phyloP scores from a whole-genome alignment of 768 basidiomycete genomes.

The Xanthoconium stramineum region DNA sequence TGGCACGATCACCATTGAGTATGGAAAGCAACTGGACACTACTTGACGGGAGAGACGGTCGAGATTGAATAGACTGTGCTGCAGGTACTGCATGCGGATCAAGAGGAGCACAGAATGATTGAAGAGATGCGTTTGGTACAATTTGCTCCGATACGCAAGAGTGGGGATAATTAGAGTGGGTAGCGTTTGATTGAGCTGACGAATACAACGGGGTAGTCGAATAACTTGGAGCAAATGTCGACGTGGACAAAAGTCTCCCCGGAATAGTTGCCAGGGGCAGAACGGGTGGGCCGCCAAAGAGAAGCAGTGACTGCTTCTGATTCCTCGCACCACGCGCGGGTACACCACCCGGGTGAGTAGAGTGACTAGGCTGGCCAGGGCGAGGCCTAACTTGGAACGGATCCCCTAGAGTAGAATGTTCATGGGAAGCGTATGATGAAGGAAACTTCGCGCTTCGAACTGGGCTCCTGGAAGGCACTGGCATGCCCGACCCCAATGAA shows the following conservation, averaged over 20 bases:
- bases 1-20: conserved; percentile 29
- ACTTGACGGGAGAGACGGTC: conserved; percentile 20
- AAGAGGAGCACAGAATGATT: conserved; percentile 9
- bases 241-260: conserved; percentile 5
- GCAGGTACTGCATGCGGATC: conserved; percentile 13
- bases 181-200: conserved; percentile 6
- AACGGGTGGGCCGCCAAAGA: conserved; percentile 4
- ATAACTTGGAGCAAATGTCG: conserved; percentile 17
- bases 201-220: conserved; percentile 18
- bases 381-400: conserved; percentile 46
- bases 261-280: conserved; percentile 2
- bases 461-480: conserved; percentile 5
- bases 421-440: conserved; percentile 2
- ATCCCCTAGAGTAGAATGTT: conserved; percentile 17
- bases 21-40: conserved; percentile 35
- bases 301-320: conserved; percentile 16
- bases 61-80: conserved; percentile 13
- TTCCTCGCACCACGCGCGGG: conserved; percentile 8
- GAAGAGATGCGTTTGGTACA: conserved; percentile 4
- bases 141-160: conserved; percentile 7
- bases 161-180: conserved; percentile 16
- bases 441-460: conserved; percentile 5
- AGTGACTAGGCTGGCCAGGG: conserved; percentile 45
- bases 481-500: conserved; percentile 35
- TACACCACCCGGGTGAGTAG: conserved; percentile 15